A percentile compares a stretch with the other conserved stretches of the same genome.
Evolutionary conservation across 129 eudicot species (phyloP).

Genomic region (Scalesia atractyloides): DNA sequence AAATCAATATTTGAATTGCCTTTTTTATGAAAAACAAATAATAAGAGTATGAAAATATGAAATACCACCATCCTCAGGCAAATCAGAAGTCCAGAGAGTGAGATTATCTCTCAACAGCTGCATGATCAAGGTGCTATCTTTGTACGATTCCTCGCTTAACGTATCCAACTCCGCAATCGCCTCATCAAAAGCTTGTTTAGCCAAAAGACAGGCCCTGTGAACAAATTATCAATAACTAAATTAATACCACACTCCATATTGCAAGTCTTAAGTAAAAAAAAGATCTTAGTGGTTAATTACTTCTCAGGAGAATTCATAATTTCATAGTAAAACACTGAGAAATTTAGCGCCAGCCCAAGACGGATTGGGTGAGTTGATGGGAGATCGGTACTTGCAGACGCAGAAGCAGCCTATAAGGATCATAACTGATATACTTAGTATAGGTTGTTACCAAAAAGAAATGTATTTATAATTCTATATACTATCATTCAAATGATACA

Average conservation of each 20-base stretch:
- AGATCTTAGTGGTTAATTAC: slow-evolving; percentile 50
- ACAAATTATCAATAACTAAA: not conserved
- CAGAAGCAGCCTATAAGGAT: slow-evolving; percentile 79
- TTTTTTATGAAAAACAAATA: not conserved
- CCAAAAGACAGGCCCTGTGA: slow-evolving; percentile 93
- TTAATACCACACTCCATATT: slow-evolving; percentile 7
- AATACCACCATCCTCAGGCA: slow-evolving; percentile 94
- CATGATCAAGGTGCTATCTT: slow-evolving; percentile 98
- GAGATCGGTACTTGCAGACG: slow-evolving; percentile 82
- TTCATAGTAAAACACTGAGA: slow-evolving; percentile 97
- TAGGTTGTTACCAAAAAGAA: not conserved
- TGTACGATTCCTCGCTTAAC: slow-evolving; percentile 96
- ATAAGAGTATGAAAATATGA: not conserved
- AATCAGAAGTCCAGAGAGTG: slow-evolving; percentile 99
- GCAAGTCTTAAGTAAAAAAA: slow-evolving; percentile 2
- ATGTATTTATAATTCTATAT: not conserved
- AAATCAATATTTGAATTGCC: not conserved
- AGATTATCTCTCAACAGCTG: slow-evolving; percentile 97
- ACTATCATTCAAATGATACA: slow-evolving; percentile 19
- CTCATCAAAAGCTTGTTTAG: slow-evolving; percentile 98
- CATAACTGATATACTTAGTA: not conserved
- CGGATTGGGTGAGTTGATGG: slow-evolving; percentile 99
- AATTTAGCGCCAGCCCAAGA: slow-evolving; percentile 96
- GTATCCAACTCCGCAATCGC: slow-evolving; percentile 98
- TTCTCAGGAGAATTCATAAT: slow-evolving; percentile 97